These are phyloP conservation scores for Suillus brevipes DNA, from an alignment of 768 basidiomycete species.

Conservation along the genomic window DNA sequence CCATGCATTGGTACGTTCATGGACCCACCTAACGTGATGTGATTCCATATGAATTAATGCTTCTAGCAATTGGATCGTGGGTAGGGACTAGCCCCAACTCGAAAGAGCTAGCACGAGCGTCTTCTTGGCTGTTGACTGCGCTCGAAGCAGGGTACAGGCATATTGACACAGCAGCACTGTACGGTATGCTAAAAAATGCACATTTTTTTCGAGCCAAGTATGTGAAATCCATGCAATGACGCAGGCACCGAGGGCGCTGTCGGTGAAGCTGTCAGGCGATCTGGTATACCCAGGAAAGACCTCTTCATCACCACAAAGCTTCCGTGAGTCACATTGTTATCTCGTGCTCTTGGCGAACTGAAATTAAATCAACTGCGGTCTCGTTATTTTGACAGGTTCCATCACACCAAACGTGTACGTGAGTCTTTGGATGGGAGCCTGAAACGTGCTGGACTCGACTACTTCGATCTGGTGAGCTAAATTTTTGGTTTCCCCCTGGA, in stretches of 20 bases:
- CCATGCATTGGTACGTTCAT: constrained; percentile 28
- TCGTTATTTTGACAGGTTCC: constrained; percentile 16
- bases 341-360: not conserved
- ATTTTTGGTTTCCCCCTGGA: not conserved
- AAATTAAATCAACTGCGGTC: constrained; percentile 6
- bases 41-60: not conserved
- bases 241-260: constrained; percentile 42
- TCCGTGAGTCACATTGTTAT: constrained; percentile 25
- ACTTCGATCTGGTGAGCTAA: constrained; percentile 42
- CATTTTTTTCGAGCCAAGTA: not conserved
- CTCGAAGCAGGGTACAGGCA: constrained; percentile 42
- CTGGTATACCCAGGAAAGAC: constrained; percentile 48
- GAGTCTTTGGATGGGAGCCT: constrained; percentile 37
- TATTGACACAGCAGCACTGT: constrained; percentile 41
- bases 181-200: constrained; percentile 22
- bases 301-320: constrained; percentile 54
- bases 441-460: constrained; percentile 37
- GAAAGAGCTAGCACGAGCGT: constrained; percentile 5
- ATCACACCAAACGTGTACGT: constrained; percentile 36
- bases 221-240: not conserved
- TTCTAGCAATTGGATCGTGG: constrained; percentile 6
- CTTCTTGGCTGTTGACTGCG: constrained; percentile 2
- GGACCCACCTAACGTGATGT: constrained; percentile 18
- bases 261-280: constrained; percentile 45
- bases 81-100: not conserved